Evolutionary conservation across 2,329 filamentous ascomycete species (phyloP).

Genomic region (Lecanosticta acicola): DNA sequence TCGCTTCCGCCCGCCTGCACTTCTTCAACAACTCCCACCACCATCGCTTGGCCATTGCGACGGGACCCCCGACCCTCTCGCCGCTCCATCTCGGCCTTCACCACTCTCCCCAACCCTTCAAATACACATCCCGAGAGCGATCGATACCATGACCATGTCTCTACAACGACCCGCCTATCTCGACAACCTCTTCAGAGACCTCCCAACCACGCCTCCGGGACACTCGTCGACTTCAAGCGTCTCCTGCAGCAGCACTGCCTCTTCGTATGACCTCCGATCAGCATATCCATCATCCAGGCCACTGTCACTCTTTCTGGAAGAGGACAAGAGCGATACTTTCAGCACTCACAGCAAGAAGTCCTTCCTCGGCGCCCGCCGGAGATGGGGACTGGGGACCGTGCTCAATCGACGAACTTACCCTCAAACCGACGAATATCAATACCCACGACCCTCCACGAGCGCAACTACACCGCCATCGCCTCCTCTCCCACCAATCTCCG

Average conservation of each 20-base stretch:
- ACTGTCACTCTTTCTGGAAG: slow-evolving; percentile 26
- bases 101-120: neutral
- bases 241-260: slow-evolving; percentile 20
- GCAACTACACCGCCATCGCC: slow-evolving; percentile 4
- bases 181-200: slow-evolving; percentile 28
- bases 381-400: slow-evolving; percentile 20
- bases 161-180: slow-evolving; percentile 28
- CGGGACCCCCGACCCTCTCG: too few relatives aligned
- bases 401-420: slow-evolving; percentile 26
- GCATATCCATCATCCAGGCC: slow-evolving; percentile 17
- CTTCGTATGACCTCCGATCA: slow-evolving; percentile 19
- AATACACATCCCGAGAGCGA: neutral
- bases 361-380: slow-evolving; percentile 14
- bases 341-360: slow-evolving; percentile 23
- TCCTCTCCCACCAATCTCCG: slow-evolving; percentile 10
- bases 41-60: too few relatives aligned
- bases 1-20: too few relatives aligned
- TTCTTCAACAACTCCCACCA: too few relatives aligned
- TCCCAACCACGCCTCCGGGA: slow-evolving; percentile 16
- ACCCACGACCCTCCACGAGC: slow-evolving; percentile 6
- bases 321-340: slow-evolving; percentile 17
- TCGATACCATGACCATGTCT: slow-evolving; percentile 22
- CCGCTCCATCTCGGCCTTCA: neutral
- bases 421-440: slow-evolving; percentile 14
- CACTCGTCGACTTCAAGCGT: slow-evolving; percentile 29